A percentile compares a stretch with the other conserved stretches of the same genome.
Evolutionary conservation across 2,329 filamentous ascomycete genomes (phyloP).

Genomic region (Fusarium albosuccineum): DNA sequence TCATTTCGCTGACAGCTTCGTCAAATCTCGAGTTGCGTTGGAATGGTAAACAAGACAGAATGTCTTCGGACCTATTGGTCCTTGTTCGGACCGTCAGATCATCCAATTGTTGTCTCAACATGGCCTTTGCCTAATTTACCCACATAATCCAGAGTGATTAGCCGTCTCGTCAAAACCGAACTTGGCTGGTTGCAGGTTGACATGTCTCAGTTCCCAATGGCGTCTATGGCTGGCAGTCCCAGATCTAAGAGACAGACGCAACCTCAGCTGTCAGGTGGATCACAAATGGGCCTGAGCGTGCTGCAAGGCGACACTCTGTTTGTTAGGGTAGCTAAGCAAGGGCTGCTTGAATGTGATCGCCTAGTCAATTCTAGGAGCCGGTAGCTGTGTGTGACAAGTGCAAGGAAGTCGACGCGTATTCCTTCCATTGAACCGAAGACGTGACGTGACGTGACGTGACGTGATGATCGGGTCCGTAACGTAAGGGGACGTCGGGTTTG

Average conservation of each 20-base stretch:
- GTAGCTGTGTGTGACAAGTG: constrained; percentile 35
- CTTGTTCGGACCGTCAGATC: constrained; percentile 14
- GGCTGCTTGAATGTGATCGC: constrained; percentile 30
- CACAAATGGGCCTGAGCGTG: constrained; percentile 26
- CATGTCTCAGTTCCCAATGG: constrained; percentile 36
- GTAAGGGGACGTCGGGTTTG: too few relatives aligned
- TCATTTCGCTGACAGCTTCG: constrained; percentile 5
- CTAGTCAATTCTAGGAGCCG: constrained; percentile 16
- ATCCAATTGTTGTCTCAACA: constrained; percentile 32
- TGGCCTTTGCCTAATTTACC: constrained; percentile 38
- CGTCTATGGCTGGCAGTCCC: constrained; percentile 26
- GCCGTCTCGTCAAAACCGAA: constrained; percentile 14
- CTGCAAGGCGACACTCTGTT: constrained; percentile 42
- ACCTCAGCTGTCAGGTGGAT: constrained; percentile 27
- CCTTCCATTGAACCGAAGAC: constrained; percentile 11
- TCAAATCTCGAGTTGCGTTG: constrained; percentile 17
- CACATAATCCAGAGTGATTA: constrained; percentile 22
- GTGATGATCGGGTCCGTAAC: not conserved
- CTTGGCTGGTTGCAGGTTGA: constrained; percentile 11
- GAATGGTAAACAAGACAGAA: constrained; percentile 41
- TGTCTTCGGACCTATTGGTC: not conserved
- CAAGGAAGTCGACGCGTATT: constrained; percentile 29
- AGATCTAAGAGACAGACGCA: constrained; percentile 11
- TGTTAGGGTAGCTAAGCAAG: constrained; percentile 39
- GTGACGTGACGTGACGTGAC: constrained; percentile 11